A percentile compares a stretch with the other conserved stretches of the same genome.
These are phyloP conservation scores for Cubamyces sp. DNA, from an alignment of 768 basidiomycete genomes.

Conservation along the genomic window DNA sequence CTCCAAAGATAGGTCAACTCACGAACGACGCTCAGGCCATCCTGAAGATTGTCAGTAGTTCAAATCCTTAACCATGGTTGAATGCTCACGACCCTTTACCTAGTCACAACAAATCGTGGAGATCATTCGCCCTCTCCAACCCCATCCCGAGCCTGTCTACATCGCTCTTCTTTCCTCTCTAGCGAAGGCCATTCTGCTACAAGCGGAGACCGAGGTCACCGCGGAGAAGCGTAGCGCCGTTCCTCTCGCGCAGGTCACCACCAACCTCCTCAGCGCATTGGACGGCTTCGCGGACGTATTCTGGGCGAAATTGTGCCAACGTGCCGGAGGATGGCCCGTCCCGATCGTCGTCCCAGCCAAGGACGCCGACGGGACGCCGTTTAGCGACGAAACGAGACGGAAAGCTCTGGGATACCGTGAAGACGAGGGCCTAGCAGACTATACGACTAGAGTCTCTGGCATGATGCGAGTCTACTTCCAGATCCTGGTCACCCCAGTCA, in stretches of 20 bases:
- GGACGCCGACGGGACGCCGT: constrained; percentile 54
- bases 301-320: constrained; percentile 84
- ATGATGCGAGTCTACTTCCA: constrained; percentile 88
- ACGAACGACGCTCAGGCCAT: constrained; percentile 72
- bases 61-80: not conserved
- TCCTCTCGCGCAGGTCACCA: constrained; percentile 79
- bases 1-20: constrained; percentile 85
- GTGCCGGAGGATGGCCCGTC: constrained; percentile 86
- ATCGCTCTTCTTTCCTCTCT: constrained; percentile 84
- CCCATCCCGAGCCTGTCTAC: constrained; percentile 52
- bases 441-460: constrained; percentile 70
- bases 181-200: constrained; percentile 83
- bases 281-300: constrained; percentile 72
- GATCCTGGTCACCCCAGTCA: constrained; percentile 50
- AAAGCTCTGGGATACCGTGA: constrained; percentile 63
- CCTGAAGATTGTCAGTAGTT: constrained; percentile 58
- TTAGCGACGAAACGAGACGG: constrained; percentile 43
- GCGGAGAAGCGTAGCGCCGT: constrained; percentile 85
- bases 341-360: constrained; percentile 60
- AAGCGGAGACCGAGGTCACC: constrained; percentile 92
- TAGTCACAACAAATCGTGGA: constrained; percentile 48
- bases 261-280: constrained; percentile 62
- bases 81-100: constrained; percentile 26
- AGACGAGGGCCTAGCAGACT: constrained; percentile 63
- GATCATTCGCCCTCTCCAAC: constrained; percentile 41